These are phyloP conservation scores for Fusarium sulawesiense DNA, from an alignment of 2,329 filamentous ascomycete species.

Conservation along the genomic window DNA sequence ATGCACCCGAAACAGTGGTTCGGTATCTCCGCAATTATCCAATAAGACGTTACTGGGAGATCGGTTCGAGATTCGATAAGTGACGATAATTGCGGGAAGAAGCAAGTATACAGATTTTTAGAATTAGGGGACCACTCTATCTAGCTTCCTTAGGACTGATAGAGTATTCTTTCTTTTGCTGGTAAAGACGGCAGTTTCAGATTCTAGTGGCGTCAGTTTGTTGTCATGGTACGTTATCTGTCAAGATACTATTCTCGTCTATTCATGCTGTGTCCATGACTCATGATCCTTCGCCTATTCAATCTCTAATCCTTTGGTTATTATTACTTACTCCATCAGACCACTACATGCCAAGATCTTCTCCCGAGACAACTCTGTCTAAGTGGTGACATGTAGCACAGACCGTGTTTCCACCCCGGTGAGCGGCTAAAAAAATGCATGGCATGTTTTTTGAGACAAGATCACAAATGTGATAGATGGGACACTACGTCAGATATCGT, in stretches of 20 bases:
- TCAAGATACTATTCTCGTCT: not conserved
- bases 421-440: conserved; percentile 12
- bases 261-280: not conserved
- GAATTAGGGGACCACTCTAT: not conserved
- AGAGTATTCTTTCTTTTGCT: not conserved
- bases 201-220: not conserved
- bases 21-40: conserved; percentile 18
- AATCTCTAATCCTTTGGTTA: not conserved
- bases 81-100: conserved; percentile 18
- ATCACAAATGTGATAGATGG: conserved; percentile 1
- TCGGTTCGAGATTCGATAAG: not conserved
- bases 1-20: conserved; percentile 41
- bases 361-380: not conserved
- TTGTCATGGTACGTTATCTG: not conserved
- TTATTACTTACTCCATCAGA: not conserved
- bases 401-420: conserved; percentile 25
- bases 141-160: no score
- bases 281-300: not conserved
- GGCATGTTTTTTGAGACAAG: not conserved
- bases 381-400: conserved; percentile 14
- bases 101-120: conserved; percentile 5
- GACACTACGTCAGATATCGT: conserved; percentile 1
- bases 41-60: not conserved
- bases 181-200: not conserved
- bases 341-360: not conserved